phyloP scores from a whole-genome alignment of 176 grass and related monocot genomes.

The Musa itinerans region DNA sequence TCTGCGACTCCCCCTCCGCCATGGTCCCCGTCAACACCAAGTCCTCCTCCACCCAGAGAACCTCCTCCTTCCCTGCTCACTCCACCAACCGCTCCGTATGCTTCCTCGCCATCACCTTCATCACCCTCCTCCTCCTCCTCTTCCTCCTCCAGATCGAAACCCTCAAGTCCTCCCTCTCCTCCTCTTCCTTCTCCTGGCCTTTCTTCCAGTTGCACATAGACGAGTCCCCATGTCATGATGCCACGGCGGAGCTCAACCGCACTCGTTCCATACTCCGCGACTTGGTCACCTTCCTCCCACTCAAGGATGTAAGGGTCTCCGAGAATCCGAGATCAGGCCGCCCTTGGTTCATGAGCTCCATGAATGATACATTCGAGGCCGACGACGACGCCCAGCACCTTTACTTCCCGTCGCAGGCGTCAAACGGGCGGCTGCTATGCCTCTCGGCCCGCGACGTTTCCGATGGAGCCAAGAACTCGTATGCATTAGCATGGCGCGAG shows the following conservation, averaged over 20 bases:
- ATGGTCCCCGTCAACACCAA: not conserved
- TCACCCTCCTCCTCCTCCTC: constrained; percentile 17
- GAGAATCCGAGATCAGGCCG: not conserved
- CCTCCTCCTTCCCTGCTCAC: not conserved
- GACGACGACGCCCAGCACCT: constrained; percentile 34
- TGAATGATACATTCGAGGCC: constrained; percentile 41
- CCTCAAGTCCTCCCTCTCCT: constrained; percentile 8
- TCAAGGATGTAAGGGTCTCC: constrained; percentile 38
- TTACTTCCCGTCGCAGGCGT: constrained; percentile 43
- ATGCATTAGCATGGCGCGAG: constrained; percentile 47
- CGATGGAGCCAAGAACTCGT: constrained; percentile 44
- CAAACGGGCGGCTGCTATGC: constrained; percentile 53
- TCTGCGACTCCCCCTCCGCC: not conserved
- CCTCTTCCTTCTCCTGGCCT: not conserved
- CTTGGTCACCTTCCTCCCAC: constrained; percentile 39
- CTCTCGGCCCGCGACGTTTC: constrained; percentile 20
- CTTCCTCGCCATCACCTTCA: constrained; percentile 17
- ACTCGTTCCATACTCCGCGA: constrained; percentile 25
- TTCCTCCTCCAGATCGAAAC: constrained; percentile 28
- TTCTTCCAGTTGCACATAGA: not conserved
- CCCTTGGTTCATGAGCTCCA: constrained; percentile 57
- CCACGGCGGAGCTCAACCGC: not conserved
- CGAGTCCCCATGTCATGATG: not conserved
- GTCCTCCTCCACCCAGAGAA: not conserved
- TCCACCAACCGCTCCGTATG: constrained; percentile 26